phyloP scores from a whole-genome alignment of 164 flowering plant genomes.

The Vitis cinerea region DNA sequence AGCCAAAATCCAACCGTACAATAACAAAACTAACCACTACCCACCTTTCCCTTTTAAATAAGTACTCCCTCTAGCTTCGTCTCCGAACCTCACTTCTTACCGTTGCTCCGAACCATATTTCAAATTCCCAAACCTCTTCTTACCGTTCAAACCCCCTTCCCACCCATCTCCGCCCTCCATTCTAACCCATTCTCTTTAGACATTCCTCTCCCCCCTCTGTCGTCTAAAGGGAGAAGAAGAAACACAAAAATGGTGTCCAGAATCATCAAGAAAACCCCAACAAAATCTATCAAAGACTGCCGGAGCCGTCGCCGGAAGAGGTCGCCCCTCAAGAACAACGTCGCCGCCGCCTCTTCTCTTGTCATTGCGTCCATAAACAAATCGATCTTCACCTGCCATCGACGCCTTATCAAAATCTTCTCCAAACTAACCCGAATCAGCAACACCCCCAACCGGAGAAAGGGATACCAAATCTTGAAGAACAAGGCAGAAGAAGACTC shows the following conservation, averaged over 20 bases:
- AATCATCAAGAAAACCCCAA: constrained; percentile 50
- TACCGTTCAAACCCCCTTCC: no score
- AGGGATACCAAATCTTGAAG: constrained; percentile 38
- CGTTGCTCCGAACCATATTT: no score
- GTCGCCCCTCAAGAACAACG: constrained; percentile 33
- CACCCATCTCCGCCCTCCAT: no score
- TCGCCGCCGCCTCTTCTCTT: constrained; percentile 36
- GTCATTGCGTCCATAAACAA: constrained; percentile 59
- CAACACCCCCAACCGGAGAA: constrained; percentile 42
- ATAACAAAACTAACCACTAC: no score
- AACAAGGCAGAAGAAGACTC: constrained; percentile 10
- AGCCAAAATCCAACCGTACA: no score
- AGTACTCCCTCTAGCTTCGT: no score
- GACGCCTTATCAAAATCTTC: constrained; percentile 67
- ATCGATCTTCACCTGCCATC: constrained; percentile 59
- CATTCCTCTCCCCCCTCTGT: no score
- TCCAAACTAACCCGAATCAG: constrained; percentile 40
- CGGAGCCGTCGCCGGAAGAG: constrained; percentile 34
- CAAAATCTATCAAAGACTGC: constrained; percentile 44
- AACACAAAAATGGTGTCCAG: constrained; percentile 60
- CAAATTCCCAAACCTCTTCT: no score
- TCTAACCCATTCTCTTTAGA: no score
- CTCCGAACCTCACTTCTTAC: no score
- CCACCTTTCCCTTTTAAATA: no score
- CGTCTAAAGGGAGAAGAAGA: no score